Conservation (phyloP, 495 filamentous ascomycete species). For the Hypoxylon fuscum region DNA sequence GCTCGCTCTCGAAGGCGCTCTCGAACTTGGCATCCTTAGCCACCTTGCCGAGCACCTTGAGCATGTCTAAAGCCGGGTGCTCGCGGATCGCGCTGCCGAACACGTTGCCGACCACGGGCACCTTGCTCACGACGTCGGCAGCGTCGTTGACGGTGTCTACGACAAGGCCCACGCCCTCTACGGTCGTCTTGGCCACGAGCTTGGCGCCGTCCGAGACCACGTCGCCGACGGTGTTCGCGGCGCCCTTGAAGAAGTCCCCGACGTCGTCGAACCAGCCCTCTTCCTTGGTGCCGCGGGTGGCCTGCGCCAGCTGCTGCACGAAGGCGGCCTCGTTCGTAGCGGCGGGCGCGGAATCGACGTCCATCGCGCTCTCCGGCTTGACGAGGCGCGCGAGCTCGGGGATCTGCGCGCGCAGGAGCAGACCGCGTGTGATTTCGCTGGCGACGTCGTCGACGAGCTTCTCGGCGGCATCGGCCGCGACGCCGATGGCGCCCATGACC, state of each 20-base stretch:
- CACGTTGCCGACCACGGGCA: constrained; percentile 26
- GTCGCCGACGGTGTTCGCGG: neutral
- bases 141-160: constrained; percentile 38
- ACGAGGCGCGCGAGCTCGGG: neutral
- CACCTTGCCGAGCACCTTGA: constrained; percentile 13
- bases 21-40: constrained; percentile 23
- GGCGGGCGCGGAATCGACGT: neutral
- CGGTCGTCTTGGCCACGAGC: constrained; percentile 9
- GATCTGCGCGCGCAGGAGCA: neutral
- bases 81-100: neutral
- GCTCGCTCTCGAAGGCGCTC: constrained; percentile 14
- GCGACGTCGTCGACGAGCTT: constrained; percentile 9
- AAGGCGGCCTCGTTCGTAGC: neutral
- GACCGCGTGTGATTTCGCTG: neutral
- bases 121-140: constrained; percentile 19
- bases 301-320: neutral
- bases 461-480: constrained; percentile 1
- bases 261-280: constrained; percentile 9
- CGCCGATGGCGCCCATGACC: constrained; percentile 5
- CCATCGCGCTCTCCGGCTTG: neutral
- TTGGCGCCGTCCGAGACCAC: neutral
- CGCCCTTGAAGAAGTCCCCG: constrained; percentile 1
- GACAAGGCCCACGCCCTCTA: constrained; percentile 22
- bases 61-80: neutral
- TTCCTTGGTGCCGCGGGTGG: neutral